Evolutionary conservation across 345 rosid genomes (phyloP).

Genomic region (Abelmoschus esculentus): DNA sequence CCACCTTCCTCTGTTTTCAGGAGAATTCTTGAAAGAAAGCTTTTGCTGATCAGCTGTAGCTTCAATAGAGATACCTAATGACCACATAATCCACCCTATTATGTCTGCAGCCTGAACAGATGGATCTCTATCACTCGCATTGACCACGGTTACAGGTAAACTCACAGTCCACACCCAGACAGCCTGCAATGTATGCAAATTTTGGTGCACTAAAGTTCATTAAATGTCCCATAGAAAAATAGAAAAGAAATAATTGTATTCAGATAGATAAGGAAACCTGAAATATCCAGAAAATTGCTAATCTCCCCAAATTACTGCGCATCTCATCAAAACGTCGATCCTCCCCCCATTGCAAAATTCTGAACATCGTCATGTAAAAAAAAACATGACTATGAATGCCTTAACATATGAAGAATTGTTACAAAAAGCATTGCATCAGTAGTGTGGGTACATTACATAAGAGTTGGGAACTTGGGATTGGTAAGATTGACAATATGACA

Average conservation of each 20-base stretch:
- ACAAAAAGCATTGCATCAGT: background rate
- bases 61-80: slow-evolving; percentile 50
- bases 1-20: slow-evolving; percentile 54
- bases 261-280: slow-evolving; percentile 39
- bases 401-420: background rate
- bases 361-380: slow-evolving; percentile 18
- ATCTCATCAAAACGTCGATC: slow-evolving; percentile 83
- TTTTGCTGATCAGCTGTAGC: slow-evolving; percentile 85
- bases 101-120: slow-evolving; percentile 52
- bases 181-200: slow-evolving; percentile 40
- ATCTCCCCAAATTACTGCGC: slow-evolving; percentile 61
- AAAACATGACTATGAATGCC: background rate
- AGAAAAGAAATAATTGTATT: slow-evolving; percentile 1
- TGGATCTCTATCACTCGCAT: slow-evolving; percentile 68
- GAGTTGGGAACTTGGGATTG: background rate
- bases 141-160: slow-evolving; percentile 83
- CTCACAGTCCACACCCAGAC: slow-evolving; percentile 96
- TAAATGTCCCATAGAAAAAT: background rate
- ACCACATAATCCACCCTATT: slow-evolving; percentile 88
- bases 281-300: slow-evolving; percentile 73
- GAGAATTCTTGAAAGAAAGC: slow-evolving; percentile 60
- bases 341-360: slow-evolving; percentile 94
- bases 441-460: background rate
- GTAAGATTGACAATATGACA: background rate
- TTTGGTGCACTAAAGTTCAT: background rate